Percentiles rank a stretch among this genome's conserved stretches.
These are phyloP conservation scores for Suillus plorans DNA, from an alignment of 768 basidiomycete genomes.

Conservation along the genomic window DNA sequence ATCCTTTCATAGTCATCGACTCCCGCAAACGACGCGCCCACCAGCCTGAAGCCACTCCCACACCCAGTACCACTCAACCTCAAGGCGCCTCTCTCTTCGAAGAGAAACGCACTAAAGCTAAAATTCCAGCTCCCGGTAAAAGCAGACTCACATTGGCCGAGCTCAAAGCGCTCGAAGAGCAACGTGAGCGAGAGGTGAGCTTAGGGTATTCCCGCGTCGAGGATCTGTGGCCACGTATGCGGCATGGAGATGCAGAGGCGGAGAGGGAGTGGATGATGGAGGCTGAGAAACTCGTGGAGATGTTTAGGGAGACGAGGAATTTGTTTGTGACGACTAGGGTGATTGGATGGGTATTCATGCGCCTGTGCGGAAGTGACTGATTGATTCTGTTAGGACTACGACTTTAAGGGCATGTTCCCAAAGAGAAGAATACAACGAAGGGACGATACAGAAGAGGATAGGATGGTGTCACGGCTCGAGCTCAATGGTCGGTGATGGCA, in stretches of 20 bases:
- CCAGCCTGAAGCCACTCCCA: slow-evolving; percentile 19
- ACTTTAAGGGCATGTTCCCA: slow-evolving; percentile 73
- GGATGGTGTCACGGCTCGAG: slow-evolving; percentile 75
- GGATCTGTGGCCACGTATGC: slow-evolving; percentile 62
- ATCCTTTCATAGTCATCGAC: slow-evolving; percentile 48
- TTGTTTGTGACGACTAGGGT: slow-evolving; percentile 81
- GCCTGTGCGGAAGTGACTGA: slow-evolving; percentile 1
- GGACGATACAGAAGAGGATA: slow-evolving; percentile 62
- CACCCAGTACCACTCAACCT: slow-evolving; percentile 17
- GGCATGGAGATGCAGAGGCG: slow-evolving; percentile 44
- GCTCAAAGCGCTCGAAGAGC: slow-evolving; percentile 58
- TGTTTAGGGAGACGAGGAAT: slow-evolving; percentile 83
- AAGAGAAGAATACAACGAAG: slow-evolving; percentile 39
- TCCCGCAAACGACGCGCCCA: slow-evolving; percentile 48
- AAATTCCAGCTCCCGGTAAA: slow-evolving; percentile 33
- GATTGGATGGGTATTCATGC: slow-evolving; percentile 31
- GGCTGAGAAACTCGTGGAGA: slow-evolving; percentile 84
- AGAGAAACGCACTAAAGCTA: slow-evolving; percentile 48
- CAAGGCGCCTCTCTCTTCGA: slow-evolving; percentile 59
- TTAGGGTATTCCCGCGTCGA: slow-evolving; percentile 58
- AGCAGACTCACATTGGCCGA: slow-evolving; percentile 58
- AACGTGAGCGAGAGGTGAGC: slow-evolving; percentile 65
- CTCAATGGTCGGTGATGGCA: slow-evolving; percentile 53
- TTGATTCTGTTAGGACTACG: slow-evolving; percentile 38
- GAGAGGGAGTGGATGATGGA: slow-evolving; percentile 77